Conservation (phyloP, 768 basidiomycete species). For the Botryobasidium botryosum region DNA sequence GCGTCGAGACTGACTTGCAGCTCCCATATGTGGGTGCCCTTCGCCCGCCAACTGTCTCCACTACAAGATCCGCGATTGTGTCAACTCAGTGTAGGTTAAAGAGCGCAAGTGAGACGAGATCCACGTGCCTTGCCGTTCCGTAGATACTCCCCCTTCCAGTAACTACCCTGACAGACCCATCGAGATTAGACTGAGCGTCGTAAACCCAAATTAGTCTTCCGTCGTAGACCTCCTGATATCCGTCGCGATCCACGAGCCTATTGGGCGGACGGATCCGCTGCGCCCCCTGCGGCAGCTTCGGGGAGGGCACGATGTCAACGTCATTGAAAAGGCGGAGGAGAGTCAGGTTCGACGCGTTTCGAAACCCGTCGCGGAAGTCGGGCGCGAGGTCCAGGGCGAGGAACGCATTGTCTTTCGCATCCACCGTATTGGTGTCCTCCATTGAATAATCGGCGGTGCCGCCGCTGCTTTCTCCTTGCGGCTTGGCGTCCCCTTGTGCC, state of each 20-base stretch:
- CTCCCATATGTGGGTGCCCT: slow-evolving; percentile 51
- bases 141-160: slow-evolving; percentile 44
- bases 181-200: slow-evolving; percentile 44
- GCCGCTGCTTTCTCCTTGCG: slow-evolving; percentile 15
- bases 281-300: slow-evolving; percentile 26
- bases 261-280: slow-evolving; percentile 23
- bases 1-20: slow-evolving; percentile 49
- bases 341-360: slow-evolving; percentile 42
- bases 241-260: slow-evolving; percentile 40
- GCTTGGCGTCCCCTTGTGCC: slow-evolving; percentile 12
- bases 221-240: slow-evolving; percentile 57
- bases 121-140: slow-evolving; percentile 59
- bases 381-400: slow-evolving; percentile 33
- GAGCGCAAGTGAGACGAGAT: neutral
- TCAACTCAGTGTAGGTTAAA: neutral
- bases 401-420: slow-evolving; percentile 30
- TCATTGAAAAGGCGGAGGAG: slow-evolving; percentile 58
- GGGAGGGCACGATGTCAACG: slow-evolving; percentile 42
- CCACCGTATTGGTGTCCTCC: slow-evolving; percentile 19
- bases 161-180: slow-evolving; percentile 52
- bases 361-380: slow-evolving; percentile 27
- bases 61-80: slow-evolving; percentile 21
- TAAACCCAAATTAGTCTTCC: slow-evolving; percentile 65
- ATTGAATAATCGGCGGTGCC: slow-evolving; percentile 14
- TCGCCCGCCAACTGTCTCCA: slow-evolving; percentile 68